Evolutionary conservation across 2,329 filamentous ascomycete species (phyloP).

Genomic region (Niveomyces coronatus): DNA sequence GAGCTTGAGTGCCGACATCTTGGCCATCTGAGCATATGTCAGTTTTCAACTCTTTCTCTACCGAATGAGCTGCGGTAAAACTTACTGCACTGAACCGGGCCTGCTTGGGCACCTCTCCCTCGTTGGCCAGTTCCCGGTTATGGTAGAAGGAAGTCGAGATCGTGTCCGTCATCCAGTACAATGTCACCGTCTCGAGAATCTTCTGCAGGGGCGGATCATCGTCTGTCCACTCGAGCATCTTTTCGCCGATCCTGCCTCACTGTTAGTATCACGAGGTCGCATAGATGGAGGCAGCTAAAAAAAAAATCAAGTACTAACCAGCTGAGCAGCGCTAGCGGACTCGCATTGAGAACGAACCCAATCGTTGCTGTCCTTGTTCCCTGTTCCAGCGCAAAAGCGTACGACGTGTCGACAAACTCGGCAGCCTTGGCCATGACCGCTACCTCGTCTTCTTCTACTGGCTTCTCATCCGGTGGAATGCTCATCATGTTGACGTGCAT

Average conservation of each 20-base stretch:
- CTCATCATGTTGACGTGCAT: conserved; percentile 18
- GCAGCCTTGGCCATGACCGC: conserved; percentile 21
- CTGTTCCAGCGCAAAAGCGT: conserved; percentile 42
- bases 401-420: conserved; percentile 30
- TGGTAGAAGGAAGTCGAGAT: conserved; percentile 38
- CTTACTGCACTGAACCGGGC: conserved; percentile 11
- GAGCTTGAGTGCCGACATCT: conserved; percentile 6
- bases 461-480: conserved; percentile 8
- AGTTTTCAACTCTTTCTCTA: no score
- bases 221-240: conserved; percentile 44
- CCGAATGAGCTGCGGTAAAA: neutral
- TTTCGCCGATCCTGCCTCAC: conserved; percentile 39
- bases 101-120: conserved; percentile 16
- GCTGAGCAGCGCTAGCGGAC: conserved; percentile 44
- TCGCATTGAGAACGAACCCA: conserved; percentile 41
- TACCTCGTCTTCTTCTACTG: conserved; percentile 3
- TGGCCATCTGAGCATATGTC: conserved; percentile 3
- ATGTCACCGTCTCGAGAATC: conserved; percentile 37
- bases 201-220: conserved; percentile 26
- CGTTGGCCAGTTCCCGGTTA: conserved; percentile 25
- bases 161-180: conserved; percentile 47
- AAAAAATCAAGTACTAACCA: conserved; percentile 25
- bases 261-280: neutral
- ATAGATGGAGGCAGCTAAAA: no score
- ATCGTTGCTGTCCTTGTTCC: conserved; percentile 45